phyloP scores from a whole-genome alignment of 345 rosid genomes.

The Pugionium cornutum region DNA sequence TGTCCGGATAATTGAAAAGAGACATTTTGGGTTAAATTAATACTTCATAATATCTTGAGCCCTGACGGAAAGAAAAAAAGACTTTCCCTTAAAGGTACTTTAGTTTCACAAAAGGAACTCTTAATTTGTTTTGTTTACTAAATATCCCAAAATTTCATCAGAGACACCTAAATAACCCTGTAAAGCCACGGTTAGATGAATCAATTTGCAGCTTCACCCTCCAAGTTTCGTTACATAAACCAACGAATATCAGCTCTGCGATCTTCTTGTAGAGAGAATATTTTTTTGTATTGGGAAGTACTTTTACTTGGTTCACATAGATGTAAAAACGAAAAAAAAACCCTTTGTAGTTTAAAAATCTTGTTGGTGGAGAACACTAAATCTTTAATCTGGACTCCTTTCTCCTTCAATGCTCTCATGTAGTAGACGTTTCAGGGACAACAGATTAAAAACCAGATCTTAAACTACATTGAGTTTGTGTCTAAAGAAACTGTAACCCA shows the following conservation, averaged over 20 bases:
- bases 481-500: not conserved
- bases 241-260: too few species aligned
- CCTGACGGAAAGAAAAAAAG: slow-evolving; percentile 52
- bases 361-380: slow-evolving; percentile 57
- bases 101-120: not conserved
- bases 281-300: too few species aligned
- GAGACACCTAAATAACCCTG: not conserved
- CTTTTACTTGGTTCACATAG: too few species aligned
- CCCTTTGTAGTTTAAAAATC: slow-evolving; percentile 31
- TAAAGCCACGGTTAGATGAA: not conserved
- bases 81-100: slow-evolving; percentile 21
- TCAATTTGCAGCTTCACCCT: not conserved
- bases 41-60: slow-evolving; percentile 44
- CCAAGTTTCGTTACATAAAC: not conserved
- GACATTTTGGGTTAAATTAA: not conserved
- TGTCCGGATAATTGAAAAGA: slow-evolving; percentile 3
- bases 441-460: not conserved
- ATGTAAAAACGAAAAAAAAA: not conserved
- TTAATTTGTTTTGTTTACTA: not conserved
- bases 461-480: not conserved
- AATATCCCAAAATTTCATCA: not conserved
- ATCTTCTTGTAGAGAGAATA: too few species aligned
- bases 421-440: slow-evolving; percentile 38
- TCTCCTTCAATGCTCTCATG: slow-evolving; percentile 65
- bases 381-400: slow-evolving; percentile 60